Base-by-base conservation (phyloP, 768 basidiomycete genomes). In the Suillus lakei region DNA sequence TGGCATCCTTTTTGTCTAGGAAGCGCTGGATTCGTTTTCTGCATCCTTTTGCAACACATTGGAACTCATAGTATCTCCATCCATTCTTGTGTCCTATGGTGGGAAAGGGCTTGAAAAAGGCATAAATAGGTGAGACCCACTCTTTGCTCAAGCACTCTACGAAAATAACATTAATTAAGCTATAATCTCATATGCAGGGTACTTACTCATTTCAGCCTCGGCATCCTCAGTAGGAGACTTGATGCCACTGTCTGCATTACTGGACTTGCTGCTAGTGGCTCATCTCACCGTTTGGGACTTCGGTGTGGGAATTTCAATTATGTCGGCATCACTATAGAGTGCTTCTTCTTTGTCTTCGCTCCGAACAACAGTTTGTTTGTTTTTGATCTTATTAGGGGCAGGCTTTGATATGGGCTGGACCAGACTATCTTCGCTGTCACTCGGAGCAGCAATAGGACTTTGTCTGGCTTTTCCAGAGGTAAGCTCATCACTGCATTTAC, bases 111-210 rank as follows among this genome's bases (percentile, higher is more conserved):
- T 72, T 30, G 64, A 73, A 76, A 64, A 76, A 78, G 0, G 65
- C 73, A 64, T 78, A 78, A 3, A 78, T 66, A 0, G 69, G 68
- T 21, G 74, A 68, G 15, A 53, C 66, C 74, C 74, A 77, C 2
- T 65, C 74, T 69, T 76, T 68, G 48, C 21, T 53, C 18, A 72
- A 53, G 15, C 60, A 30, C 7, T 66, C 73, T 74, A 36, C 28
- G 36, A 30, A 28, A 16, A 55, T 28, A 30, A 55, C 32, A 38
- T 38, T 38, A 13, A 38, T 10, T 38, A 38, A 38, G 38, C 38
- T 2, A 38, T 12, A 38, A 12, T 38, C 38, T 38, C 38, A 38
- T 38, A 9, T 38, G 38, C 38, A 38, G 38, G 38, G 38, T 38
- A 38, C 38, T 38, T 38, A 38, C 38, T 38, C 38, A 38, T 38